These are phyloP conservation scores for Blastocystis sp. DNA, from an alignment of 352 stramenopile genomes.

Conservation along the genomic window DNA sequence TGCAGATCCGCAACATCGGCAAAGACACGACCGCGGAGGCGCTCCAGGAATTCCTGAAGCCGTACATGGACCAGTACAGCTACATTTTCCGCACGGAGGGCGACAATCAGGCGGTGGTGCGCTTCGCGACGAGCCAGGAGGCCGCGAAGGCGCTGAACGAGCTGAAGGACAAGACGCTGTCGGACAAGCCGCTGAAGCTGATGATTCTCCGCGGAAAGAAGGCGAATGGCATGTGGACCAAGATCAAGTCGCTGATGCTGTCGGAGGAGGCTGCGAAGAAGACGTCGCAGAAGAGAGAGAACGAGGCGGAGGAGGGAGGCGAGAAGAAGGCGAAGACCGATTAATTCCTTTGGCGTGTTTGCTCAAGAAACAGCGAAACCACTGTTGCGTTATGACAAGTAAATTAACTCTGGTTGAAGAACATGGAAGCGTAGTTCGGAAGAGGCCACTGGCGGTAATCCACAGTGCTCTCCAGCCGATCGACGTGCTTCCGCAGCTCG, in stretches of 20 bases:
- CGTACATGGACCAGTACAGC: constrained; percentile 47
- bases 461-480: constrained; percentile 70
- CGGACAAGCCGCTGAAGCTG: constrained; percentile 51
- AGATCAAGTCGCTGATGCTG: constrained; percentile 61
- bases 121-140: constrained; percentile 40
- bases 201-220: constrained; percentile 56
- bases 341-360: constrained; percentile 1
- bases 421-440: constrained; percentile 71
- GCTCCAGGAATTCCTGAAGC: constrained; percentile 43
- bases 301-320: constrained; percentile 6
- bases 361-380: neutral
- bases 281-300: constrained; percentile 26
- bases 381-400: neutral
- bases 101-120: constrained; percentile 52
- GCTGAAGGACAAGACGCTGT: constrained; percentile 42
- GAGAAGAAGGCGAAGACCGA: constrained; percentile 35
- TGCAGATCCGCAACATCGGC: constrained; percentile 53
- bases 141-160: constrained; percentile 47
- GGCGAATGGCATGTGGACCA: constrained; percentile 59
- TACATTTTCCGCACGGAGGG: constrained; percentile 34
- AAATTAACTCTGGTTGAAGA: constrained; percentile 70
- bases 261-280: constrained; percentile 42
- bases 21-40: constrained; percentile 36
- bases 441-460: constrained; percentile 69
- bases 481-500: constrained; percentile 64